Conservation (phyloP, 331 rosid genomes). For the Acacia pycnantha region DNA sequence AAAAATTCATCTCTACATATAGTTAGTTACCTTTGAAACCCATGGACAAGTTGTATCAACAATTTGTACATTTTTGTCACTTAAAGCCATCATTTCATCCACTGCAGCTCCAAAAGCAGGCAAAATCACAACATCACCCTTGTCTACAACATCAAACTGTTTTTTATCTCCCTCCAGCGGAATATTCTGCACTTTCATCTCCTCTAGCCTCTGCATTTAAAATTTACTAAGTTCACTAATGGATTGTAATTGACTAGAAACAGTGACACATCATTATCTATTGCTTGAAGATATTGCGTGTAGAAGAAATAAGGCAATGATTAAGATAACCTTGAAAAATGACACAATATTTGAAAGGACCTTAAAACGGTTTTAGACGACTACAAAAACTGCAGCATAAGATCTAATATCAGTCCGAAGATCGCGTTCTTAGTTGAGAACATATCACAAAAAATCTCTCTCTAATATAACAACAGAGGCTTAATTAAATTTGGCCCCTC, state of each 20-base stretch:
- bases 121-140: constrained; percentile 90
- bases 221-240: constrained; percentile 10
- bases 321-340: constrained; percentile 4
- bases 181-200: constrained; percentile 74
- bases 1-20: constrained; percentile 2
- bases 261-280: background rate
- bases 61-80: constrained; percentile 75
- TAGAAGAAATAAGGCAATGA: background rate
- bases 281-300: background rate
- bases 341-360: background rate
- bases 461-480: background rate
- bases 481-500: background rate
- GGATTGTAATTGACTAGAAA: background rate
- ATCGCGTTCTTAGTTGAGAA: background rate
- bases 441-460: background rate
- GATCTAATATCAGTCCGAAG: background rate
- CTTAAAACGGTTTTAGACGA: background rate
- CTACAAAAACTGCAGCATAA: background rate
- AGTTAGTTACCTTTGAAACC: constrained; percentile 80
- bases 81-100: constrained; percentile 89
- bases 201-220: constrained; percentile 68
- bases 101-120: constrained; percentile 98
- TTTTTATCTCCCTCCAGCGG: constrained; percentile 71
- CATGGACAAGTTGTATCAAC: constrained; percentile 99
- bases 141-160: constrained; percentile 74